Evolutionary conservation across 1,284 basidiomycete genomes (phyloP), one percentile per base, ranked within the genome.

Genomic region (Boletus nobilissimus): DNA sequence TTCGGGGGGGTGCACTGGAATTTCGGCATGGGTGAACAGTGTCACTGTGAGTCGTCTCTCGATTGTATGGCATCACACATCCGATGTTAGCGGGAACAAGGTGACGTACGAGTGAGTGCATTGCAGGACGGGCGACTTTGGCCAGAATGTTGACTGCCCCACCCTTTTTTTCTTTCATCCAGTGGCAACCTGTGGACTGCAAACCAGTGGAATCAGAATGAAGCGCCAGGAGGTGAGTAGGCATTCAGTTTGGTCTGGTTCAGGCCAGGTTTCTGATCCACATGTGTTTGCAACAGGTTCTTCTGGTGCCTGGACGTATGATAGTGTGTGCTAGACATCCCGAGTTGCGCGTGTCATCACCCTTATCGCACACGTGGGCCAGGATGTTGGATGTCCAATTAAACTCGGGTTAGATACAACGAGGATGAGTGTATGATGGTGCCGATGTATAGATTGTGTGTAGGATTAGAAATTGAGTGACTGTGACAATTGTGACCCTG

Each of bases 101-200:
- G 83, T 81, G 48, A 82, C 82, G 2, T 84, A 84, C 54, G 29
- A n/a, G 84, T 83, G 48, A 43, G 82, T 73, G 3, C 36, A 40
- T 36, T 22, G 32, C 11, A 14, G 5, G 19, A 10, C 39, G 24
- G n/a, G 14, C n/a, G 36, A 26, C 16, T 62, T 36, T 38, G 62
- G 29, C 13, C 3, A 16, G 38, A 29, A 54, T 46, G 39, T 72
- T 84, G 63, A 83, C 32, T 36, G 24, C 1, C 5, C 22, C n/a
- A 22, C 34, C 18, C 9, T 36, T 10, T 24, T 29, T 14, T 24
- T 36, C 34, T 34, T 54, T n/a, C 26, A 54, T 29, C 36, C 16
- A 85, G 84, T 67, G 83, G 84, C 0, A n/a, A 71, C 40, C 83
- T 85, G 46, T 84, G 83, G 83, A 81, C 79, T 64, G 83, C 84